A percentile compares a stretch with the other conserved stretches of the same genome.
Conservation (phyloP, 2,329 filamentous ascomycete species). For the Colletotrichum musicola region DNA sequence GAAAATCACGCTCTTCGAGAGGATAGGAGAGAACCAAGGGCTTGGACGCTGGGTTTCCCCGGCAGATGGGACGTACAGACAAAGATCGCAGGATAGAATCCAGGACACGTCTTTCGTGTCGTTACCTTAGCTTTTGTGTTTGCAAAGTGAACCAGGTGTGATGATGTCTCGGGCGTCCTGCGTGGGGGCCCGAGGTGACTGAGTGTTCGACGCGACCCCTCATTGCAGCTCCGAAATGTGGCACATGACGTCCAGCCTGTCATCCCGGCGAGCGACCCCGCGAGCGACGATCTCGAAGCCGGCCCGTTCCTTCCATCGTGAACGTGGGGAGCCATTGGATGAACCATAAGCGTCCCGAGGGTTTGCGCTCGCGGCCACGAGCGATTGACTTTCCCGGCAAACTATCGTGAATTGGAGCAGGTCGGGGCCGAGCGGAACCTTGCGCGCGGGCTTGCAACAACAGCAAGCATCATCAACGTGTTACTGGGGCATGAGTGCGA, state of each 20-base stretch:
- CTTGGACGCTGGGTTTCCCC: slow-evolving; percentile 34
- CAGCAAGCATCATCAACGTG: background rate
- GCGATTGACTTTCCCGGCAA: background rate
- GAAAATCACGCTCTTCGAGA: background rate
- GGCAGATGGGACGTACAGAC: slow-evolving; percentile 24
- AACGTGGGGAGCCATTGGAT: background rate
- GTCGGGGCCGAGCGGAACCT: background rate
- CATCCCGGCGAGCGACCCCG: background rate
- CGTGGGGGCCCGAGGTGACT: too few species aligned
- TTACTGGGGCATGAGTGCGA: background rate
- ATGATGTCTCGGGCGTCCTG: background rate
- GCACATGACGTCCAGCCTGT: background rate
- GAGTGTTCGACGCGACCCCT: background rate
- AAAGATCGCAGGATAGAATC: slow-evolving; percentile 29
- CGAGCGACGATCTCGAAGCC: background rate
- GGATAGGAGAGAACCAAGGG: slow-evolving; percentile 17
- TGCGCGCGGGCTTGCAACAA: background rate
- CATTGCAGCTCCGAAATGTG: background rate
- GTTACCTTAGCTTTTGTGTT: background rate
- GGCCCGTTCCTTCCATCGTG: slow-evolving; percentile 10
- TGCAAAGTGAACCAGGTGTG: background rate
- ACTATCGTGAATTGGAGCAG: background rate
- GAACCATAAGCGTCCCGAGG: background rate
- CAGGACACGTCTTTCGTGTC: slow-evolving; percentile 5
- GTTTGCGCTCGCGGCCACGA: background rate